Evolutionary conservation across 2,329 filamentous ascomycete species (phyloP), one percentile per base, ranked within the genome.

Genomic region (Nothophoma quercina): DNA sequence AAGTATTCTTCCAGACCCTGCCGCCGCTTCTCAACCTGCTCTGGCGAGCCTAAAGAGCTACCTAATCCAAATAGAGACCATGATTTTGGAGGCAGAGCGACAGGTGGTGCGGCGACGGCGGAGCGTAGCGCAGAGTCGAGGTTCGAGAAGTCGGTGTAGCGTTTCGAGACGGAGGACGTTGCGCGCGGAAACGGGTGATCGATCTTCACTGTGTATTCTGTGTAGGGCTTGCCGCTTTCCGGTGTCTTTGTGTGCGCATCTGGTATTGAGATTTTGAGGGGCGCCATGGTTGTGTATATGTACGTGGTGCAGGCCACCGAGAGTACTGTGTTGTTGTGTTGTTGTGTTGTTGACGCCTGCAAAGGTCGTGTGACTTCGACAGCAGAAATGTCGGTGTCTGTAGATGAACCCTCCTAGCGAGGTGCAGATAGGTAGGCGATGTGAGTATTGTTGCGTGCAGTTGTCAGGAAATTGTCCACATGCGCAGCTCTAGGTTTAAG

Each of bases 121-220:
- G 81, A 77, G 16, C 80, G 79, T 7, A 96, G 81, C 4, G 82
- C 75, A 23, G 78, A 73, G 75, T 95, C 85, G 13, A 96, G 85
- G 38, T 80, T 72, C 48, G 79, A 78, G 69, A 95, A 95, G 70
- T 95, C 90, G 45, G 87, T 91, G 79, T 93, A 96, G 65, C 90
- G 88, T 75, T 93, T 93, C 67, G 87, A 85, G 5, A 92, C 81
- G 59, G 89, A 87, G 64, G 88, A 89, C 4, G 88, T 89, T 39
- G 88, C 86, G 12, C 93, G 82, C 0, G 90, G 90, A 1, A 92
- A 85, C 42, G 89, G 89, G 0, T 91, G 85, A 44, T 88, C 86
- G 53, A 95, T 81, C 18, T 85, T 87, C 73, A 93, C 88, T 72
- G 90, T 90, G 79, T 93, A 93, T 59, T 88, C 82, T 0, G 89